A percentile compares a stretch with the other conserved stretches of the same genome.
Conservation (phyloP, 2,329 filamentous ascomycete species). For the Botrytis squamosa region DNA sequence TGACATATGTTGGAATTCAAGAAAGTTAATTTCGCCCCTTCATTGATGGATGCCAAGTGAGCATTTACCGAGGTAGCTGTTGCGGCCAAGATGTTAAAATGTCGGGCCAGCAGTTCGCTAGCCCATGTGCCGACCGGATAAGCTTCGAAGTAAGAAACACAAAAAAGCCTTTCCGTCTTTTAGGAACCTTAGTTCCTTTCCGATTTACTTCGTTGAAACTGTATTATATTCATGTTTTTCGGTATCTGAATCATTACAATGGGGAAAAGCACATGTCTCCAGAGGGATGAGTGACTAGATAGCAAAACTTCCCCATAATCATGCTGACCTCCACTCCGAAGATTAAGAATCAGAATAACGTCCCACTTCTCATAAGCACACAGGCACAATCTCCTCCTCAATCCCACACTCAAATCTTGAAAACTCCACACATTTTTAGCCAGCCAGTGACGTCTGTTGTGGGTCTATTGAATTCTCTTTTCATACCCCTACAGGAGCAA, state of each 20-base stretch:
- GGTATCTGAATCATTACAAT: background rate
- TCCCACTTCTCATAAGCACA: background rate
- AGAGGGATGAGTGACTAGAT: background rate
- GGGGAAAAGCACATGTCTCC: background rate
- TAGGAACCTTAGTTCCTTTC: background rate
- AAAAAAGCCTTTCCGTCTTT: background rate
- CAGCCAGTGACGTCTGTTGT: constrained; percentile 17
- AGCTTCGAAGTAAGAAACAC: background rate
- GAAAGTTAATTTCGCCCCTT: background rate
- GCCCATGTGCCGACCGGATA: background rate
- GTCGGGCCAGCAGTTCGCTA: constrained; percentile 7
- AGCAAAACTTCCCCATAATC: background rate
- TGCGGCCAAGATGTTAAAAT: background rate
- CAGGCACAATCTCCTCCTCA: constrained; percentile 6
- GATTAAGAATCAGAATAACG: background rate
- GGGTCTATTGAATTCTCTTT: constrained; percentile 10
- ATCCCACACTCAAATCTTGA: background rate
- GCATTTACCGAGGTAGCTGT: background rate
- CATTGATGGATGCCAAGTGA: background rate
- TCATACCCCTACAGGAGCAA: background rate
- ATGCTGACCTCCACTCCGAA: background rate
- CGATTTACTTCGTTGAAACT: background rate
- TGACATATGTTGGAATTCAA: background rate
- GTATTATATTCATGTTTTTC: background rate
- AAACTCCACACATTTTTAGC: constrained; percentile 9